Percentiles rank a stretch among this genome's conserved stretches.
Conservation (phyloP, 306 rosid genomes). For the Quercus berberidifolia region DNA sequence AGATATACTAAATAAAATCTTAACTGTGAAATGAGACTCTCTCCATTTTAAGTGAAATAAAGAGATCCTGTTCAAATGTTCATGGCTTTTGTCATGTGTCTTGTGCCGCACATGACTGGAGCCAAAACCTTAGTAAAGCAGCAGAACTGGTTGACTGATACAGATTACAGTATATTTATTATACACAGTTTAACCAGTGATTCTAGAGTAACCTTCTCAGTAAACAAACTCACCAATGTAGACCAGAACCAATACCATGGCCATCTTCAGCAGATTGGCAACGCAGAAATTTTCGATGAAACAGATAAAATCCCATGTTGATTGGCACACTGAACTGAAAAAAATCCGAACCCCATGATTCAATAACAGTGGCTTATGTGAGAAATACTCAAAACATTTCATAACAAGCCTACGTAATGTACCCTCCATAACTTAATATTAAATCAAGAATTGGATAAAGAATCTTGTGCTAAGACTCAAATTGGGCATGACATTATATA, state of each 20-base stretch:
- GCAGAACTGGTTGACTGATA: not conserved
- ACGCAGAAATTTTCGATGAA: conserved; percentile 60
- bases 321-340: conserved; percentile 60
- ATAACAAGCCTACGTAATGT: not conserved
- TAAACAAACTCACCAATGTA: conserved; percentile 55
- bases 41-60: no score
- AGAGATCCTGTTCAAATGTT: no score
- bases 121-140: no score
- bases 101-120: no score
- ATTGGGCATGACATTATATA: not conserved
- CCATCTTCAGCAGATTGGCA: conserved; percentile 53
- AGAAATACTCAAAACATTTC: not conserved
- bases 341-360: conserved; percentile 3
- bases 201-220: not conserved
- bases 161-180: not conserved
- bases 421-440: not conserved
- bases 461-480: not conserved
- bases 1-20: no score
- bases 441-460: not conserved
- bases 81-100: no score
- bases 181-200: not conserved
- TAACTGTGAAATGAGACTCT: no score
- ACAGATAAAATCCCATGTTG: conserved; percentile 72
- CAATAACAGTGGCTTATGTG: not conserved
- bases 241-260: conserved; percentile 43